Base-by-base conservation (phyloP, 306 rosid genomes). In the Prunus dulcis region DNA sequence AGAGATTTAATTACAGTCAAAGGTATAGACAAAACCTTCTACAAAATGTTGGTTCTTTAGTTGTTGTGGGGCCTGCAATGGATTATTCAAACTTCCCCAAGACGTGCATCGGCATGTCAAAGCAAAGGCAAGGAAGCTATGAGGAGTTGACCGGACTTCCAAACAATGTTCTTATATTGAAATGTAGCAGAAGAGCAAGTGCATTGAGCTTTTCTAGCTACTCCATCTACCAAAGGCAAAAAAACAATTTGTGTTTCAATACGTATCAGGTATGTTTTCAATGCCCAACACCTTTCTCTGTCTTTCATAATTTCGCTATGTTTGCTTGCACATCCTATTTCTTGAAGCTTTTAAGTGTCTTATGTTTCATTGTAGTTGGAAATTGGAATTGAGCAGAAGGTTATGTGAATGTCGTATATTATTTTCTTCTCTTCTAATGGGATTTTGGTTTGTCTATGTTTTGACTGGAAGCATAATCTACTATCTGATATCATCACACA, bases 181-280 rank as follows among this genome's bases (percentile, higher is more conserved):
- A n/a, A n/a, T 34, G 13, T 25, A n/a, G 52, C 10, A 27, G 34
- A 27, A 27, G 28, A 27, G 28, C 28, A 27, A 27, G 28, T 27
- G 28, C 7, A 55, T 53, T 32, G 38, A 27, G 28, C 28, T 27
- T 27, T 27, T 27, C 28, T 27, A 27, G 28, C 28, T 30, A 30
- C 32, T 27, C 56, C 28, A 27, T 27, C 28, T 27, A 27, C 28
- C 28, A 27, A 27, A 27, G 28, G 28, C 28, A 27, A 27, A 27
- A 27, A 27, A 1, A 27, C 2, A 27, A n/a, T n/a, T 27, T 27
- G 32, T 30, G 32, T 30, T 30, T 30, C 32, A 30, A 30, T 30
- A 3, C 32, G 32, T 46, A 46, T 19, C 66, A 76, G 79, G 79
- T 76, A 20, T 3, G 20, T 45, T 32, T 22, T 76, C 45, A 6